These are phyloP conservation scores for Pythium brachiatum DNA, from an alignment of 352 stramenopile genomes.

Conservation along the genomic window DNA sequence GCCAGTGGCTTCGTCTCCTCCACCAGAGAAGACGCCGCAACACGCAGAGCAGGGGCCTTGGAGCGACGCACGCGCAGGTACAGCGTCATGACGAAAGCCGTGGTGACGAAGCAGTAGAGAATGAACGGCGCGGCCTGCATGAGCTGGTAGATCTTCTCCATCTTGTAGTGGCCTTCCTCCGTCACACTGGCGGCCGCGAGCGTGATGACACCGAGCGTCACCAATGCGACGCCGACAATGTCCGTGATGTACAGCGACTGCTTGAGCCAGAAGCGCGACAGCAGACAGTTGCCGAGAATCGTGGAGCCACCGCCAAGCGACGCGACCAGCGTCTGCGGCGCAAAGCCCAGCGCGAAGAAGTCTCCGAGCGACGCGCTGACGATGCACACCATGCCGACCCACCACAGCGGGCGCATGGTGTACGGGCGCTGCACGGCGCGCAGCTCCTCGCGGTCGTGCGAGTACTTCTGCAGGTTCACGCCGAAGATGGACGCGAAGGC, in stretches of 20 bases:
- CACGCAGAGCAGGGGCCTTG: conserved; percentile 73
- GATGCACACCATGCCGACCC: conserved; percentile 86
- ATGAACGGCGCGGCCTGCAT: conserved; percentile 82
- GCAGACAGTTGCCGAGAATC: conserved; percentile 81
- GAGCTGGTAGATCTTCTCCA: conserved; percentile 83
- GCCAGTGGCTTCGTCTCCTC: conserved; percentile 38
- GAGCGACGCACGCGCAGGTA: conserved; percentile 79
- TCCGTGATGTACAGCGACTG: conserved; percentile 85
- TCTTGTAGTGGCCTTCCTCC: conserved; percentile 76
- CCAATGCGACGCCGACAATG: conserved; percentile 66
- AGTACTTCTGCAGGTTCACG: conserved; percentile 91
- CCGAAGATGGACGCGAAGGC: conserved; percentile 87
- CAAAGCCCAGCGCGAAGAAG: conserved; percentile 85
- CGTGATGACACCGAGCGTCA: conserved; percentile 78
- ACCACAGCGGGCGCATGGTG: conserved; percentile 81
- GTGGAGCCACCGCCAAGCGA: conserved; percentile 80
- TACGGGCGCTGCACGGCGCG: conserved; percentile 73
- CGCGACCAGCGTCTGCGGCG: conserved; percentile 81
- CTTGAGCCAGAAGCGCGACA: conserved; percentile 87
- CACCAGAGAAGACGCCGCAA: conserved; percentile 32
- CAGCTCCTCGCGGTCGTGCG: conserved; percentile 81
- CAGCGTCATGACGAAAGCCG: conserved; percentile 78
- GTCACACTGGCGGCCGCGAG: conserved; percentile 70
- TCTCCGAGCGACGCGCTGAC: conserved; percentile 79
- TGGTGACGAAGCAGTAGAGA: conserved; percentile 78